Conservation (phyloP, 768 basidiomycete genomes). For the Candolleomyces eurysporus region DNA sequence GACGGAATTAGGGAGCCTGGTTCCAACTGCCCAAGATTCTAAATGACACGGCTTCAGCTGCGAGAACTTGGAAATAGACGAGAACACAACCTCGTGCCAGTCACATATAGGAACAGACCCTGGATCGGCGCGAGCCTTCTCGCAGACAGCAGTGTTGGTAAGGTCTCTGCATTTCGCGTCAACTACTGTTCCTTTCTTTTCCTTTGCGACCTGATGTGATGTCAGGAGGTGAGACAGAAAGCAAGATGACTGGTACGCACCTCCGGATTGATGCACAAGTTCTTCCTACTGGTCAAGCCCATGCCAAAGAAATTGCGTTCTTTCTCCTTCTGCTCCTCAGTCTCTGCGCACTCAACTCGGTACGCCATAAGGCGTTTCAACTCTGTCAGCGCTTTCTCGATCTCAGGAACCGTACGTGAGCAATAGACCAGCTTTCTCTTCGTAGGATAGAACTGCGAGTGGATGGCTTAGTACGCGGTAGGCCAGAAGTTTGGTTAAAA, state of each 20-base stretch:
- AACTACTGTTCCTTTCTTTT: conserved; percentile 97
- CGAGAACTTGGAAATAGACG: not conserved
- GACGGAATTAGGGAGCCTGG: conserved; percentile 77
- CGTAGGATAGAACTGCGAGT: conserved; percentile 82
- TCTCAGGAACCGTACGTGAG: conserved; percentile 98
- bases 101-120: conserved; percentile 89
- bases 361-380: conserved; percentile 92
- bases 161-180: conserved; percentile 97
- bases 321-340: conserved; percentile 69
- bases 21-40: conserved; percentile 85
- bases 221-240: conserved; percentile 1
- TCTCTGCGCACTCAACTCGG: conserved; percentile 69
- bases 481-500: not conserved
- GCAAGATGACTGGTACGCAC: conserved; percentile 39
- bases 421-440: conserved; percentile 96
- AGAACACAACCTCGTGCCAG: conserved; percentile 81
- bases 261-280: conserved; percentile 93
- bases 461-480: not conserved
- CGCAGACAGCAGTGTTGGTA: conserved; percentile 79
- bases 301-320: conserved; percentile 84
- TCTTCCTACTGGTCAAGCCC: conserved; percentile 93
- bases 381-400: conserved; percentile 96
- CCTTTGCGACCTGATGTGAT: conserved; percentile 75
- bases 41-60: conserved; percentile 8
- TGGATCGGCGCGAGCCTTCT: conserved; percentile 82